Evolutionary conservation across 2,329 filamentous ascomycete species (phyloP), one percentile per base, ranked within the genome.

Genomic region (Lecanicillium sp.): DNA sequence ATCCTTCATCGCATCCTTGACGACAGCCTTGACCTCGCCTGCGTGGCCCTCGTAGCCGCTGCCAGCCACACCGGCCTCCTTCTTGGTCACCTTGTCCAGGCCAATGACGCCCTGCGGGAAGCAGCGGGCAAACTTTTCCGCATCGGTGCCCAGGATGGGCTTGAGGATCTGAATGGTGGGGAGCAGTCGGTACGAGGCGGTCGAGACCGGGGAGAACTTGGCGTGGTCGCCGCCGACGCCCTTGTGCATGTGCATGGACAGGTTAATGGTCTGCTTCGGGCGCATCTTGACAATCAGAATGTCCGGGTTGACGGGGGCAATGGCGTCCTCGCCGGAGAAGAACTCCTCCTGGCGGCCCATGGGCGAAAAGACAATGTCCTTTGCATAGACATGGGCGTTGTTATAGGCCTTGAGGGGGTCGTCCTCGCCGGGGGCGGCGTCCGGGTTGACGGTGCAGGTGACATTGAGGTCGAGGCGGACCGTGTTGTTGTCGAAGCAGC

Each of bases 201-300:
- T 96, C 3, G 90, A 89, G 27, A 97, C 92, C 33, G 92, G 92
- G 1, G 87, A 95, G 69, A 92, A 98, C 64, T 98, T 98, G 51
- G 92, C 84, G 61, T 98, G 92, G 62, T 98, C 92, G 47, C 83
- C 79, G 34, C 92, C 92, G 49, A 94, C 80, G 44, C 94, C 92
- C 67, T 96, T 94, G 66, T 94, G 81, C 66, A 90, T 92, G 69
- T 97, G 89, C 75, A 94, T 84, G 49, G 85, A 80, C 45, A 96
- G 70, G 54, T 86, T 75, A 53, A 98, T 86, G 51, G 79, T 77
- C 69, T 98, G 94, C 4, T 84, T 85, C 0, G 94, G 92, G 19
- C 92, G 81, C 62, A 98, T 68, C 69, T 98, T 98, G 44, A 88
- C 88, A 57, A 98, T 80, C 41, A 98, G 69, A 46, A 98, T 96